Percentiles rank a stretch among this genome's conserved stretches.
Evolutionary conservation across 2,329 filamentous ascomycete genomes (phyloP).

Genomic region (Penicillium sumatraense): DNA sequence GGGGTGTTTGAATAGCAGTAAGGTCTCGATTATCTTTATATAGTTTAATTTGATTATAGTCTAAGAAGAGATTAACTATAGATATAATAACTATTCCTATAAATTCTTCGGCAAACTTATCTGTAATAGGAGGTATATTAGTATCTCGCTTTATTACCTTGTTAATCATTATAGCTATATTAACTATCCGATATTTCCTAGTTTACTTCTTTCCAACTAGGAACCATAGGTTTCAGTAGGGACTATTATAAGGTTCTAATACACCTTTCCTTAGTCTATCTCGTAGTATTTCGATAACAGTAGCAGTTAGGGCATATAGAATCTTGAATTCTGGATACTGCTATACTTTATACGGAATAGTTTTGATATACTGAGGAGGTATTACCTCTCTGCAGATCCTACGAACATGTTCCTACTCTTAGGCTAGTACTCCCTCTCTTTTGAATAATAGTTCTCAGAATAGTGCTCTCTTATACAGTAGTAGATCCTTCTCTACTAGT

Average conservation of each 20-base stretch:
- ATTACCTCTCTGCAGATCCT: background rate
- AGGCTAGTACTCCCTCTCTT: background rate
- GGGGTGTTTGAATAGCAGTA: background rate
- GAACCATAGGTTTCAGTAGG: background rate
- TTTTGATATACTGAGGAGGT: background rate
- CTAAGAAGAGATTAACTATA: background rate
- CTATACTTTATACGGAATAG: background rate
- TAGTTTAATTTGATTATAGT: background rate
- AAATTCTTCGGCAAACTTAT: conserved; percentile 4
- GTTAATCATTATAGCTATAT: background rate
- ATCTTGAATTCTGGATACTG: background rate
- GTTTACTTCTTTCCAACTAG: background rate
- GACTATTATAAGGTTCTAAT: background rate
- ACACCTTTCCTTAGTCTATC: background rate
- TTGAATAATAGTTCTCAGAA: background rate
- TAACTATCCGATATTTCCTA: background rate
- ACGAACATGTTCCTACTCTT: background rate
- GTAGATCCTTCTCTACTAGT: background rate
- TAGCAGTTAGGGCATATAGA: background rate
- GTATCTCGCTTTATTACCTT: background rate
- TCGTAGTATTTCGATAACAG: background rate
- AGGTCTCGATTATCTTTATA: background rate
- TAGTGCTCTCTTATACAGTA: background rate
- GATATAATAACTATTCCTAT: background rate
- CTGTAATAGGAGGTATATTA: background rate